Conservation (phyloP, 331 rosid genomes). For the Pyrus hybrid region DNA sequence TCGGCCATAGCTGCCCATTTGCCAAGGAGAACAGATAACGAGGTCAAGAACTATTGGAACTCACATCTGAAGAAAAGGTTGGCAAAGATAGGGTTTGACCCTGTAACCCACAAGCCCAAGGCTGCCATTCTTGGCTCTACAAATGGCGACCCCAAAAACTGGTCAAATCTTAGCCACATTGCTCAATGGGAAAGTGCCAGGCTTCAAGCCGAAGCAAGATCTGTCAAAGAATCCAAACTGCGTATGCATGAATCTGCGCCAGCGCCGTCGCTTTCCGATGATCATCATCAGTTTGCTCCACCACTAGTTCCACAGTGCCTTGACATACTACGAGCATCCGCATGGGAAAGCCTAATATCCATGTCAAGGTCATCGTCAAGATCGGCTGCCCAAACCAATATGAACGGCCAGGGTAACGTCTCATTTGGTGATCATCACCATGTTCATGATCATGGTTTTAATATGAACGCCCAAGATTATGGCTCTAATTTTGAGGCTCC, state of each 20-base stretch:
- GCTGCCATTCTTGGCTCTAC: neutral
- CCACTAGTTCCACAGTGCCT: neutral
- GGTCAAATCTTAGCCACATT: slow-evolving; percentile 11
- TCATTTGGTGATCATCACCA: neutral
- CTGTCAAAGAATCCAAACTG: neutral
- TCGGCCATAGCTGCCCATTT: slow-evolving; percentile 14
- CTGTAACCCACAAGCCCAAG: slow-evolving; percentile 16
- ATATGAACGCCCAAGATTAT: neutral
- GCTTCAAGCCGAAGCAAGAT: slow-evolving; percentile 18
- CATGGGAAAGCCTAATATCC: slow-evolving; percentile 10
- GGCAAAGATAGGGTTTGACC: slow-evolving; percentile 11
- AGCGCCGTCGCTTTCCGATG: neutral
- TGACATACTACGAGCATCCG: neutral
- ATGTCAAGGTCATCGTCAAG: neutral
- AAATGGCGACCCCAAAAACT: neutral
- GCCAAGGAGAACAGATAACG: slow-evolving; percentile 13
- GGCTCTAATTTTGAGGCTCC: neutral
- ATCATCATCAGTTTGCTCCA: neutral
- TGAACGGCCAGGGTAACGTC: neutral
- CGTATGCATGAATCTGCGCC: neutral
- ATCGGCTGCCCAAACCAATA: neutral
- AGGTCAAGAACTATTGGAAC: slow-evolving; percentile 21
- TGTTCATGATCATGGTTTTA: neutral
- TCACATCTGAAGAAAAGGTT: slow-evolving; percentile 6
- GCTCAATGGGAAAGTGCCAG: slow-evolving; percentile 18